These are phyloP conservation scores for Chytriomyces hyalinus DNA, from an alignment of 192 early-diverging fungal species.

Conservation along the genomic window DNA sequence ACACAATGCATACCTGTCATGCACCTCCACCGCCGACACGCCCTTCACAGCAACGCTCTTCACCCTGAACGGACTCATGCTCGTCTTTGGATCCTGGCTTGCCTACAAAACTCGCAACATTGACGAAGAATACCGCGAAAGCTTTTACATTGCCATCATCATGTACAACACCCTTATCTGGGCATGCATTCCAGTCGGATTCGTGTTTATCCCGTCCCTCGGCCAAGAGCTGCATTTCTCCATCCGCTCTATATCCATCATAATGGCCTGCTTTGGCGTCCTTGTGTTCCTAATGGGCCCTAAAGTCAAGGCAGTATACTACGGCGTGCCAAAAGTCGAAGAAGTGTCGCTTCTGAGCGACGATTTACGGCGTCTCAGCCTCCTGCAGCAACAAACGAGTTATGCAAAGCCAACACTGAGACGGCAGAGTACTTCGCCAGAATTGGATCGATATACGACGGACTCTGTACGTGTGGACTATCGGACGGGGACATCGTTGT, in stretches of 20 bases:
- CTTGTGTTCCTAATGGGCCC: not conserved
- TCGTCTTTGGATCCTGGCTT: not conserved
- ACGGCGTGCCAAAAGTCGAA: too few relatives aligned
- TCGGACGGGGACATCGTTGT: too few relatives aligned
- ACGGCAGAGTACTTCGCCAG: too few relatives aligned
- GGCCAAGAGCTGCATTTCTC: not conserved
- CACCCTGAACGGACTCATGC: not conserved
- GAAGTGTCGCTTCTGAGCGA: too few relatives aligned
- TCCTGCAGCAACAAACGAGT: too few relatives aligned
- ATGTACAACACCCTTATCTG: constrained; percentile 1
- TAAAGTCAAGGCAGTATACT: not conserved
- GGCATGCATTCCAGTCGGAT: not conserved
- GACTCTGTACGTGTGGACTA: too few relatives aligned
- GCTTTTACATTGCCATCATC: not conserved
- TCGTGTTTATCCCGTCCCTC: not conserved
- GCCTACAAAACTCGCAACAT: not conserved
- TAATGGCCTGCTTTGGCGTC: not conserved
- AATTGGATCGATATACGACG: too few relatives aligned
- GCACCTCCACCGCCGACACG: not conserved
- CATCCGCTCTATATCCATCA: not conserved
- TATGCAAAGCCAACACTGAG: too few relatives aligned
- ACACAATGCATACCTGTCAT: not conserved
- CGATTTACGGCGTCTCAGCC: too few relatives aligned
- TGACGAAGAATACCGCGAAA: not conserved
- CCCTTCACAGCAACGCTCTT: not conserved